Evolutionary conservation across 2,329 filamentous ascomycete species (phyloP).

Genomic region (Orbilia blumenaviensis): DNA sequence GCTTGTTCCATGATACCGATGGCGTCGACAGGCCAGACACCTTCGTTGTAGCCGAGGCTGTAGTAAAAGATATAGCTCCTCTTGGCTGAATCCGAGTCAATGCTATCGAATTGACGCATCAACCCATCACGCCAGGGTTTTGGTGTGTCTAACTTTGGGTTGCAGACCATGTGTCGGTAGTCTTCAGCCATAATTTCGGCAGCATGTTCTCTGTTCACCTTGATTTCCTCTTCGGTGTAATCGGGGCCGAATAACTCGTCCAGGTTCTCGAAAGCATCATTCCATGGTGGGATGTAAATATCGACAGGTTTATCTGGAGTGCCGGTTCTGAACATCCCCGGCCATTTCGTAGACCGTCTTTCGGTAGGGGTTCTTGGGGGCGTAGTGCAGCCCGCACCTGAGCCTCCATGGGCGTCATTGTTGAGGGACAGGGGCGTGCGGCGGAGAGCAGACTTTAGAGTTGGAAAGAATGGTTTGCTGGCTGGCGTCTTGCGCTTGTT

Average conservation of each 20-base stretch:
- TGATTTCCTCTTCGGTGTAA: not conserved
- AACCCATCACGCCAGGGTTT: conserved; percentile 35
- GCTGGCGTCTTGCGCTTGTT: not conserved
- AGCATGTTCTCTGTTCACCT: not conserved
- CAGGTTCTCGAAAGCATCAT: conserved; percentile 5
- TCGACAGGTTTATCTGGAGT: not conserved
- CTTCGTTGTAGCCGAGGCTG: conserved; percentile 15
- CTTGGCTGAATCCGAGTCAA: not conserved
- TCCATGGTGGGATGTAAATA: not conserved
- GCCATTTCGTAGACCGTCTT: not conserved
- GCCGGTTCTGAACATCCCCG: not conserved
- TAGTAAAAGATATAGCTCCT: conserved; percentile 9
- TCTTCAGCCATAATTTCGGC: not conserved
- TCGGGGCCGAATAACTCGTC: not conserved
- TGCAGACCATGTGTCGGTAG: not conserved
- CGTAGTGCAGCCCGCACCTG: not conserved
- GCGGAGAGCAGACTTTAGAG: not conserved
- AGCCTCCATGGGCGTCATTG: not conserved
- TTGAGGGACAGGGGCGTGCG: not conserved
- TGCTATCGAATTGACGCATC: not conserved
- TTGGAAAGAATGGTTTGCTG: not conserved
- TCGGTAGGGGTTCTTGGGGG: not conserved
- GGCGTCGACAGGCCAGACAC: not conserved
- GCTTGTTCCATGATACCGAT: conserved; percentile 15
- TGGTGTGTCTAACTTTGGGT: not conserved